A percentile compares a stretch with the other conserved stretches of the same genome.
These are phyloP conservation scores for Pseudogymnoascus sp. DNA, from an alignment of 2,329 filamentous ascomycete species.

Conservation along the genomic window DNA sequence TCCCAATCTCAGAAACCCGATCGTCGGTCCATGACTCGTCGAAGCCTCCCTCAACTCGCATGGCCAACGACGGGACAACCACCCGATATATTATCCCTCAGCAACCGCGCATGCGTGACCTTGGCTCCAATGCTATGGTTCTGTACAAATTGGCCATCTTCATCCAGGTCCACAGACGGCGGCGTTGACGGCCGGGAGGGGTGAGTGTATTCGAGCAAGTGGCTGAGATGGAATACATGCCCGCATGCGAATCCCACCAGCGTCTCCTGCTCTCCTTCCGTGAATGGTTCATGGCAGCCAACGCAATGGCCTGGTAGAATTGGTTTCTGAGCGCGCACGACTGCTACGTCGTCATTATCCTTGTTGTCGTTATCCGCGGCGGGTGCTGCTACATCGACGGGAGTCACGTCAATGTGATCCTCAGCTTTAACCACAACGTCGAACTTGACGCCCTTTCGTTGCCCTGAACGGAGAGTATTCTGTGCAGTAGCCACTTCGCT, in stretches of 20 bases:
- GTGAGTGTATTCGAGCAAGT: conserved; percentile 47
- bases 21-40: neutral
- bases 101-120: conserved; percentile 73
- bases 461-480: conserved; percentile 68
- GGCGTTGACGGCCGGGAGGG: conserved; percentile 34
- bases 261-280: conserved; percentile 58
- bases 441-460: conserved; percentile 82
- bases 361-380: conserved; percentile 15
- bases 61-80: conserved; percentile 53
- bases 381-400: conserved; percentile 30
- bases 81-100: conserved; percentile 60
- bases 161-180: conserved; percentile 35
- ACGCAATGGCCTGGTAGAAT: conserved; percentile 50
- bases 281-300: conserved; percentile 47
- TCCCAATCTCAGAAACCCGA: neutral
- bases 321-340: conserved; percentile 9
- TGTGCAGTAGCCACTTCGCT: conserved; percentile 84
- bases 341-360: conserved; percentile 11
- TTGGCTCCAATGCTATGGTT: conserved; percentile 72
- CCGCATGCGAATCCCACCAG: conserved; percentile 75
- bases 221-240: conserved; percentile 71
- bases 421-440: conserved; percentile 51
- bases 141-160: conserved; percentile 34
- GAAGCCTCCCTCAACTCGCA: neutral
- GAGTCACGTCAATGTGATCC: conserved; percentile 37